phyloP scores from a whole-genome alignment of 495 filamentous ascomycete genomes.

The Sphaerosporella brunnea region DNA sequence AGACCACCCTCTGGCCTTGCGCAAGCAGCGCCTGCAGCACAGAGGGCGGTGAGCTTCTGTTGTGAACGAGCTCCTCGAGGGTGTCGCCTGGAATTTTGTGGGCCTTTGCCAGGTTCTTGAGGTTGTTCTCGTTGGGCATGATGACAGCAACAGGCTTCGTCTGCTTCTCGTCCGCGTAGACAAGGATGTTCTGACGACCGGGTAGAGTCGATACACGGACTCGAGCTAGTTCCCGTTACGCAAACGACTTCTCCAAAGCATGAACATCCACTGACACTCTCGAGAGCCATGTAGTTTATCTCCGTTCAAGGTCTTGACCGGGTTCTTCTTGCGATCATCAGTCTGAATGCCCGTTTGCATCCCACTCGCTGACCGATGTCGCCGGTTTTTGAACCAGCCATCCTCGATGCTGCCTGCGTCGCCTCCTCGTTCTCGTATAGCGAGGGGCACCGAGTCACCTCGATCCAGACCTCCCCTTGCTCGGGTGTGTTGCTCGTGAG shows the following conservation, averaged over 20 bases:
- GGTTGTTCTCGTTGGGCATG: slow-evolving; percentile 64
- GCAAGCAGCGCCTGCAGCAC: slow-evolving; percentile 72
- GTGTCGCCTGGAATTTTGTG: slow-evolving; percentile 49
- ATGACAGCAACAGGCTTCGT: slow-evolving; percentile 87
- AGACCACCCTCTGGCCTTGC: slow-evolving; percentile 54
- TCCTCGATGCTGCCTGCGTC: slow-evolving; percentile 54
- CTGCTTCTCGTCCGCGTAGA: slow-evolving; percentile 66
- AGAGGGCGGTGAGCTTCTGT: slow-evolving; percentile 56
- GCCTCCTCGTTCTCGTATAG: slow-evolving; percentile 76
- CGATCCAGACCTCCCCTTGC: slow-evolving; percentile 89
- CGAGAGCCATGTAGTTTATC: slow-evolving; percentile 97
- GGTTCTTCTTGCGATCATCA: slow-evolving; percentile 98
- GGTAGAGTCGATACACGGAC: slow-evolving; percentile 71
- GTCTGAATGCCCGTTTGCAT: slow-evolving; percentile 60
- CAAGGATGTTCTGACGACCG: slow-evolving; percentile 90
- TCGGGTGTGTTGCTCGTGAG: slow-evolving; percentile 63
- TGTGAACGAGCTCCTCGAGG: slow-evolving; percentile 64
- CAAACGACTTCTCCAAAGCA: background rate
- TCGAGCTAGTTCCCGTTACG: slow-evolving; percentile 42
- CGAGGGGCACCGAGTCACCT: slow-evolving; percentile 47
- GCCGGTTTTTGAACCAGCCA: slow-evolving; percentile 91
- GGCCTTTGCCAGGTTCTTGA: slow-evolving; percentile 66
- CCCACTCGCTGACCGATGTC: slow-evolving; percentile 91
- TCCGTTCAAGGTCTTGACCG: slow-evolving; percentile 87
- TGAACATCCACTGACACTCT: slow-evolving; percentile 42